A percentile compares a stretch with the other conserved stretches of the same genome.
phyloP scores from a whole-genome alignment of 345 rosid genomes.

The Eucalyptus globulus region DNA sequence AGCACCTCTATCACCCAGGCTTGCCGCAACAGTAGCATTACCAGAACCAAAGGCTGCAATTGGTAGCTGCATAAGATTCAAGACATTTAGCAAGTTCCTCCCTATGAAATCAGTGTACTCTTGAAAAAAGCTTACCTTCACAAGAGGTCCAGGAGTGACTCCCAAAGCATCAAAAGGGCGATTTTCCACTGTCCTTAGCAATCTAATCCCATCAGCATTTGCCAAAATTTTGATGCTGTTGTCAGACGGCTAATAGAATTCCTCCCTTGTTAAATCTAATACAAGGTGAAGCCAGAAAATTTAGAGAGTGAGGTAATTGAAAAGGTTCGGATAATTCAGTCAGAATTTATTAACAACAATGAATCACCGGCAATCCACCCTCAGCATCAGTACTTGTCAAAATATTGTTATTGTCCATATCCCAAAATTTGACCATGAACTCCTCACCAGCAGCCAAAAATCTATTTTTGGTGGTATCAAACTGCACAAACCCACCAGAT shows the following conservation, averaged over 20 bases:
- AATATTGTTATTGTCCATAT: slow-evolving; percentile 45
- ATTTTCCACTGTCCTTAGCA: slow-evolving; percentile 11
- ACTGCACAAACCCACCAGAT: slow-evolving; percentile 55
- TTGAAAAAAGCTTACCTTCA: slow-evolving; percentile 34
- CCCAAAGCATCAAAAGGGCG: slow-evolving; percentile 7
- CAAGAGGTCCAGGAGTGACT: slow-evolving; percentile 8
- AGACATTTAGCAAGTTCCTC: neutral
- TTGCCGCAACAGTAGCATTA: slow-evolving; percentile 34
- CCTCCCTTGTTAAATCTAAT: no score
- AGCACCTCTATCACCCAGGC: slow-evolving; percentile 30
- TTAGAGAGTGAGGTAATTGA: neutral
- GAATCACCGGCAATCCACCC: slow-evolving; percentile 65
- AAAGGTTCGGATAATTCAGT: neutral
- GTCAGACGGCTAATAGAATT: slow-evolving; percentile 24
- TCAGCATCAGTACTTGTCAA: slow-evolving; percentile 62
- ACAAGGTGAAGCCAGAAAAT: slow-evolving; percentile 23
- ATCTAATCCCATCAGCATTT: slow-evolving; percentile 14
- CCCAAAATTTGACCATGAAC: slow-evolving; percentile 61
- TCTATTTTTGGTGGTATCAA: slow-evolving; percentile 68
- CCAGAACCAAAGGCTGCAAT: slow-evolving; percentile 28
- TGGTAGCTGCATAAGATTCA: slow-evolving; percentile 17
- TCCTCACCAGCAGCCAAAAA: slow-evolving; percentile 84
- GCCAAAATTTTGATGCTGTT: slow-evolving; percentile 21
- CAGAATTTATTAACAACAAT: neutral
- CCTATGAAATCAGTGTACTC: neutral